Base-by-base conservation (phyloP, 371 early-diverging fungal genomes). In the Mucor velutinosus region DNA sequence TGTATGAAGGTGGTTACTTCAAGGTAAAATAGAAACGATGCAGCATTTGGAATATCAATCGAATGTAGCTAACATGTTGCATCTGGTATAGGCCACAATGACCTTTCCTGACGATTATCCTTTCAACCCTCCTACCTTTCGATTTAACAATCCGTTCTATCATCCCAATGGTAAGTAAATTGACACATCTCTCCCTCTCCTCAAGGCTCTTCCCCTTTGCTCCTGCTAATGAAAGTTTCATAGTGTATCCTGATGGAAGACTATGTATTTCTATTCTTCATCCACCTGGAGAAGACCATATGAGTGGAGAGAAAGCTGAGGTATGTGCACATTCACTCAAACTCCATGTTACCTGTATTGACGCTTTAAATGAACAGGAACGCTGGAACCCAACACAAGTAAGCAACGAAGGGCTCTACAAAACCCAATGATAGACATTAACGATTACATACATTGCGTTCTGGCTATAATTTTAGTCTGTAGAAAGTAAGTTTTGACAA, bases 361-460 rank as follows among this genome's bases (percentile, higher is more conserved):
- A n/a, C 37, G 43, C 7, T 60, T 21, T 60, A 19, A 19, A 19
- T 47, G 27, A 29, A 32, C 62, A 86, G 86, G 95, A 96, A 87
- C 85, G 97, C 69, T 96, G 96, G 97, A 90, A 90, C 60, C 96
- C 96, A 5, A 97, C 97, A 64, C 97, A 97, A 80, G 89, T 77
- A 71, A 74, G 47, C 43, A 33, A n/a, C n/a, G n/a, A 47, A 65
- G 60, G 58, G 65, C 11, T 11, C 32, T 47, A 47, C 17, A 30
- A n/a, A 7, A n/a, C 43, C 17, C 27, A 39, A 39, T 19, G 19
- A 63, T 53, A 49, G 47, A 53, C 11, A 37, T 19, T 62, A 33
- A 47, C 21, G 14, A 67, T 10, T 7, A 17, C 8, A 47, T 10
- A 12, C n/a, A 29, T 21, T 56, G 55, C 15, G 43, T 30, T 58